phyloP scores from a whole-genome alignment of 495 filamentous ascomycete species.

The Immersiella caudata region DNA sequence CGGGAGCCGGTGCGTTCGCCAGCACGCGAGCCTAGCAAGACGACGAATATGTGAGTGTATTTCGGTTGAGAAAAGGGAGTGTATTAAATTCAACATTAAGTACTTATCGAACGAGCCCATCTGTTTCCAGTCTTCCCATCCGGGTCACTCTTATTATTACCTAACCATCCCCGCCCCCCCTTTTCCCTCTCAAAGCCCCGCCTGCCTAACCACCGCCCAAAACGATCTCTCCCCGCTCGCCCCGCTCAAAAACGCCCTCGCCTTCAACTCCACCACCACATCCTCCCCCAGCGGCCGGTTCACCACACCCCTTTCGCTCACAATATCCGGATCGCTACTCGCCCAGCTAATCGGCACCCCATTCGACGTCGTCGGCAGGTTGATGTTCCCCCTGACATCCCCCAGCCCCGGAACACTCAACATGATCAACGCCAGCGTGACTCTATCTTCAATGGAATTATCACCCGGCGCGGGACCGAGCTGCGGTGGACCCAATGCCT shows the following conservation, averaged over 20 bases:
- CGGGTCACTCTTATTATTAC: no score
- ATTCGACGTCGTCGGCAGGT: slow-evolving; percentile 4
- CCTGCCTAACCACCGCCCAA: background rate
- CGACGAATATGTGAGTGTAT: no score
- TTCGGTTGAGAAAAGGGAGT: no score
- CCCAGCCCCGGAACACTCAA: background rate
- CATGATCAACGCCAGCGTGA: background rate
- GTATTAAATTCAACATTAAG: no score
- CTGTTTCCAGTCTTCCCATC: no score
- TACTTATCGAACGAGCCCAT: no score
- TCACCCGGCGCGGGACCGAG: background rate
- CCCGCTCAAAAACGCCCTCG: background rate
- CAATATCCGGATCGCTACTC: background rate
- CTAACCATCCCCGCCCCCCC: no score
- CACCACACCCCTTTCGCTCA: background rate
- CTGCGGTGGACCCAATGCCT: background rate
- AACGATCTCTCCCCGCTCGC: slow-evolving; percentile 3
- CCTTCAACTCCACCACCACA: slow-evolving; percentile 3
- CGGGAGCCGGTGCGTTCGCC: no score
- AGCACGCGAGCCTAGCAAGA: no score
- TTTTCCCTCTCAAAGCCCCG: no score
- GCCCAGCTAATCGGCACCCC: background rate
- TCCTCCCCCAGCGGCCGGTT: background rate
- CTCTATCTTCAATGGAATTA: background rate
- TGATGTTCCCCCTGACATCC: background rate